Evolutionary conservation across 2,329 filamentous ascomycete species (phyloP).

Genomic region (Aspergillus sclerotialis): DNA sequence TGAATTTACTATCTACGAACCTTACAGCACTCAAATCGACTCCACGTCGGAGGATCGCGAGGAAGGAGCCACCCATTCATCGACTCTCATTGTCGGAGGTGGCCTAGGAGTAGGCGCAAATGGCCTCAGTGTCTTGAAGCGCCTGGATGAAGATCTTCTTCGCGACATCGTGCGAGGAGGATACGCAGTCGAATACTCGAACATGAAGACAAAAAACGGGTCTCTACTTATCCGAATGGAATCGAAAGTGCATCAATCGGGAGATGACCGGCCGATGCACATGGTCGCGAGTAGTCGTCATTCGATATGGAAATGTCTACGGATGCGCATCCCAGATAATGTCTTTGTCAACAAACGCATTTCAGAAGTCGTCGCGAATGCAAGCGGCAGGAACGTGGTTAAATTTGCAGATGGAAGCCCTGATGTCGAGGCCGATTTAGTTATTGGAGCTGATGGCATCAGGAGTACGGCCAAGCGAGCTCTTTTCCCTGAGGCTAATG

Average conservation of each 20-base stretch:
- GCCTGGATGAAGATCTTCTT: slow-evolving; percentile 29
- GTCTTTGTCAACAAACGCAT: slow-evolving; percentile 29
- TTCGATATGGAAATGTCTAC: slow-evolving; percentile 31
- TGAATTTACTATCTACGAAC: slow-evolving; percentile 35
- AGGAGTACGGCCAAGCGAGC: slow-evolving; percentile 29
- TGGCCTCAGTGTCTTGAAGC: slow-evolving; percentile 31
- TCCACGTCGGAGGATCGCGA: slow-evolving; percentile 11
- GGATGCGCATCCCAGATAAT: slow-evolving; percentile 26
- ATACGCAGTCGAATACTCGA: slow-evolving; percentile 25
- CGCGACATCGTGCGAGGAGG: slow-evolving; percentile 26
- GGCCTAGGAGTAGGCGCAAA: slow-evolving; percentile 34
- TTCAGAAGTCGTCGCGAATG: slow-evolving; percentile 16
- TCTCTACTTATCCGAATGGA: slow-evolving; percentile 22
- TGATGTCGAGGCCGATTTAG: slow-evolving; percentile 31
- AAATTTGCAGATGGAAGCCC: slow-evolving; percentile 28
- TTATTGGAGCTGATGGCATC: slow-evolving; percentile 39
- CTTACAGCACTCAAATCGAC: slow-evolving; percentile 26
- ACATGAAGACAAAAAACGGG: slow-evolving; percentile 30
- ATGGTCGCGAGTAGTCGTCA: slow-evolving; percentile 33
- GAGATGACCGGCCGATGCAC: slow-evolving; percentile 14
- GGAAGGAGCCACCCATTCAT: slow-evolving; percentile 20
- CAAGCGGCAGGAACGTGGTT: slow-evolving; percentile 19
- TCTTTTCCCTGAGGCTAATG: slow-evolving; percentile 26
- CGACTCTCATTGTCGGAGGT: slow-evolving; percentile 30
- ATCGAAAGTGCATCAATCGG: slow-evolving; percentile 4